Base-by-base conservation (phyloP, 2,329 filamentous ascomycete species). In the Aspergillus puulaauensis region DNA sequence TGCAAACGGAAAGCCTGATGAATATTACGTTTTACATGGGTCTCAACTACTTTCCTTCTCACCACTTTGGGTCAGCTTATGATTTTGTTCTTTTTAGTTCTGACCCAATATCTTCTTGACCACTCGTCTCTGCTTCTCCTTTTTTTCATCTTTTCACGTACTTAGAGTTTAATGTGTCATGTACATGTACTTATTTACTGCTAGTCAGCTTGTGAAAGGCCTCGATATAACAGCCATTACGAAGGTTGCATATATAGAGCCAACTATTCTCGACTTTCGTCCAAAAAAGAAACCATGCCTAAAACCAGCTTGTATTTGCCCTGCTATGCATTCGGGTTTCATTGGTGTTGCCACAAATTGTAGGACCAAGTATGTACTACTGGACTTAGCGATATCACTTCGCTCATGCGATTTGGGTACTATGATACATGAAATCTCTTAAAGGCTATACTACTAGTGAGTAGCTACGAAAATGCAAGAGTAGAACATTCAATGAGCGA, bases 161-260 rank as follows among this genome's bases (percentile, higher is more conserved):
- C 33, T 54, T 49, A 56, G 39, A 55, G n/a, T 48, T 50, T 56
- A 58, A 64, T 61, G 52, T 53, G 49, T 54, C 51, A 57, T 60
- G 55, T 60, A 60, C 49, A 57, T 49, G 50, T 53, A 58, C 49
- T 56, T 57, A 59, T 27, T 59, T 52, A 54, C 48, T 45, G 48
- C 21, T 57, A 37, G 15, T 41, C 27, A 19, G 41, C n/a, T n/a
- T 46, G 44, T 35, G n/a, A 19, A 43, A 40, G 31, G 31, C 51
- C 41, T 44, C 39, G 44, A 41, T 54, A 59, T 57, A 46, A 57
- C 44, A 47, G 52, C 56, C 41, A 49, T n/a, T 49, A 51, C 45
- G 35, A 54, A 40, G 9, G 31, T 51, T 23, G 44, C 57, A 48
- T 59, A 52, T 54, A 50, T 61, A 58, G 43, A 51, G 52, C 35